Evolutionary conservation across 164 flowering plant species (phyloP), one percentile per base, ranked within the genome.

Genomic region (Pachysandra terminalis): DNA sequence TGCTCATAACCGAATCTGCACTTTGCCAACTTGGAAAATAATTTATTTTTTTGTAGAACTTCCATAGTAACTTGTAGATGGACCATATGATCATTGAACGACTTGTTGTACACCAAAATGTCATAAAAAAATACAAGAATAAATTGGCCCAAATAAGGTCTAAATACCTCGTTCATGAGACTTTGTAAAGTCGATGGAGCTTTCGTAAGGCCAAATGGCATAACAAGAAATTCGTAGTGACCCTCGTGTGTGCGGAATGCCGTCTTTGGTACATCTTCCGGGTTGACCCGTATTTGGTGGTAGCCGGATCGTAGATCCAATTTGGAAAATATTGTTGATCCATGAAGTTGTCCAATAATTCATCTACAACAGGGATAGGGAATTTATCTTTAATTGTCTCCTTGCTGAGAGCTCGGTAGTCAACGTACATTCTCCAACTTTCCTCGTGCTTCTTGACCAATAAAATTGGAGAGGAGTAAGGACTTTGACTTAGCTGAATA

Each of bases 121-220:
- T 72, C 71, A 21, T 72, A 71, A 41, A 72, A 72, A 26, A 72
- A 72, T 9, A 71, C 68, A 28, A 64, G 24, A 1, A 64, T 17
- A 19, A 56, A 70, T 49, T 15, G 5, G 12, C 68, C 1, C 5
- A 64, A 19, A 25, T 17, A 41, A 7, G 56, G 32, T 17, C 25
- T 2, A 22, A 70, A 70, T 8, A 70, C 9, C 1, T 56, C 22
- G 26, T 70, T 70, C 73, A 70, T 63, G 21, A 63, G 40, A 15
- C 14, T 10, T 19, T 70, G 55, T 8, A 70, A 63, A 8, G 71
- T 59, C 0, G 48, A 17, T 0, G 71, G 65, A 27, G 57, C 57
- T 49, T 68, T 68, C 9, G 57, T 54, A 9, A 54, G 3, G 9
- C 57, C n/a, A 19, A 54, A 54, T 19, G 57, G 57, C 24, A 54